Evolutionary conservation across 495 filamentous ascomycete species (phyloP).

Genomic region (Lasiosphaeria ovina): DNA sequence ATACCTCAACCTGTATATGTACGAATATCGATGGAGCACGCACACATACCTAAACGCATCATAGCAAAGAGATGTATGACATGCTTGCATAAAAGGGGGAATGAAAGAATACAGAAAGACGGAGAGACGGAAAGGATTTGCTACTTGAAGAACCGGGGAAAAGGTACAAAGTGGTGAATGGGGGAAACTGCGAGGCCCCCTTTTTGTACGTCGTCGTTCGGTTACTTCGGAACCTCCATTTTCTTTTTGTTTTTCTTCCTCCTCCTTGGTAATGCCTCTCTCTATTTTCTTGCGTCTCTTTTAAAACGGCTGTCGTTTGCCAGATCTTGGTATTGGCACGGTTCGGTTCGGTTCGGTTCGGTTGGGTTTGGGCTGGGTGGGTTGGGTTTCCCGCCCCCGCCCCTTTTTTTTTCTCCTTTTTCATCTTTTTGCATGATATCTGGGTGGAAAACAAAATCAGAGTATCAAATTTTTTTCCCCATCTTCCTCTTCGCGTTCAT

Average conservation of each 20-base stretch:
- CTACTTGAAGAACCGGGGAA: not conserved
- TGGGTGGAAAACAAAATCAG: not conserved
- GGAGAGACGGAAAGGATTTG: not conserved
- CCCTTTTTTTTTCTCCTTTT: slow-evolving; percentile 6
- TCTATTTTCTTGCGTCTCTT: too few species aligned
- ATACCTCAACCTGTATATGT: slow-evolving; percentile 25
- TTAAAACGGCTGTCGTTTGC: too few species aligned
- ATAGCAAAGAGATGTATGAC: slow-evolving; percentile 3
- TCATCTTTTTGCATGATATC: not conserved
- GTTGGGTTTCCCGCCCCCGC: not conserved
- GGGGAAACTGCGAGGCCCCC: not conserved
- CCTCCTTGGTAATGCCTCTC: not conserved
- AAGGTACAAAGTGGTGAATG: slow-evolving; percentile 2
- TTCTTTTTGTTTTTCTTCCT: slow-evolving; percentile 8
- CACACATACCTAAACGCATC: not conserved
- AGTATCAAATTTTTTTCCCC: not conserved
- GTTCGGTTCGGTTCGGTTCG: too few species aligned
- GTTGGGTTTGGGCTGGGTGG: not conserved
- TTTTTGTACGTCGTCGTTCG: slow-evolving; percentile 2
- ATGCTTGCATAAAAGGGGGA: slow-evolving; percentile 6
- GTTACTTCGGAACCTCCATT: not conserved
- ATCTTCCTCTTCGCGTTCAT: not conserved
- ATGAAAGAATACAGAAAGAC: slow-evolving; percentile 4
- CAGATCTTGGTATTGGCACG: too few species aligned
- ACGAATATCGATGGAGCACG: slow-evolving; percentile 15